Base-by-base conservation (phyloP, 495 filamentous ascomycete species). In the Aspergillus baeticus region DNA sequence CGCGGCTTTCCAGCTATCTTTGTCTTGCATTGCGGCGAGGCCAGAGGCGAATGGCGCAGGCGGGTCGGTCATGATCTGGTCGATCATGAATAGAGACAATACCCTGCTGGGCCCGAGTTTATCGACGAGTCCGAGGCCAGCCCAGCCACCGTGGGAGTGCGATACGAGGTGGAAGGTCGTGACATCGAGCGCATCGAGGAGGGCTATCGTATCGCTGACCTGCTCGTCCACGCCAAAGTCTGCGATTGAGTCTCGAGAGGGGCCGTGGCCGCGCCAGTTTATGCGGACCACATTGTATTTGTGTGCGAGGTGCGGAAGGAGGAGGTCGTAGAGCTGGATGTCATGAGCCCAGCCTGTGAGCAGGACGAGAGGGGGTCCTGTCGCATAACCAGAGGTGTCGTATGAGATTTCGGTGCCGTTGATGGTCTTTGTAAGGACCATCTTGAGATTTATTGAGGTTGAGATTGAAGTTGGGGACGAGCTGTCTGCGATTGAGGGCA, bases 311-410 rank as follows among this genome's bases (percentile, higher is more conserved):
- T 29, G 44, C 8, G 44, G 44, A 7, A 47, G 4, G 21, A 47
- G 20, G 10, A 14, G 11, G 44, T 47, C 44, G 44, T 47, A 47
- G 44, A 47, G 44, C 6, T 26, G 44, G 21, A 14, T 20, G 22
- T 47, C 44, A 22, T 47, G 44, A 22, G 44, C 44, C 44, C 44
- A 47, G 44, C 44, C 44, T 22, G 44, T 29, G 18, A 47, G 44
- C 21, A 47, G 44, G 44, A 47, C 44, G 44, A 47, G 5, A 22
- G 44, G 11, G 11, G 44, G 44, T 15, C 44, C 23, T 10, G 22
- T 10, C 0, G 44, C 44, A 8, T 22, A 29, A 22, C 44, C 44
- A 5, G 44, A 6, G 23, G 23, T 26, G 23, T 47, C 44, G 44
- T 47, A 47, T 20, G 21, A 11, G 44, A 47, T 26, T 47, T 47